Conservation (phyloP, 768 basidiomycete genomes). For the Dioszegia hungarica region DNA sequence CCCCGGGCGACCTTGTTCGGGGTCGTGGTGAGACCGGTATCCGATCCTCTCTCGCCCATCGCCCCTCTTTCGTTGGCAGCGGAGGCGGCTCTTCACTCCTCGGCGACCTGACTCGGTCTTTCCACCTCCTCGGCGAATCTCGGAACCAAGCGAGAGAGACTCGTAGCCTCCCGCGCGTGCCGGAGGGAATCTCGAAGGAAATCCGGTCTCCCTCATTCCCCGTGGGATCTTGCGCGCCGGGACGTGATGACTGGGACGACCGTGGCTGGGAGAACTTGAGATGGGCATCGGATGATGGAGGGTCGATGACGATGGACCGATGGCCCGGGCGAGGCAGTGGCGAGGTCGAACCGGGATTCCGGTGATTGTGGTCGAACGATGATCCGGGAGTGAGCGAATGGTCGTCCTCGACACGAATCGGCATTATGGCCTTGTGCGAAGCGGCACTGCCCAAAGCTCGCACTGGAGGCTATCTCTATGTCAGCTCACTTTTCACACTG, state of each 20-base stretch:
- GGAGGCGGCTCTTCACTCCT: not conserved
- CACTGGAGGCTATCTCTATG: too few relatives aligned
- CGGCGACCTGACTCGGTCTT: not conserved
- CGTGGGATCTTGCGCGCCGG: not conserved
- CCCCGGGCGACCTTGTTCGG: too few relatives aligned
- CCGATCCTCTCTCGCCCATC: too few relatives aligned
- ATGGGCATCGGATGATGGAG: too few relatives aligned
- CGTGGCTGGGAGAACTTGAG: not conserved
- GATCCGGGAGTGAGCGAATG: not conserved
- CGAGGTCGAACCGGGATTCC: too few relatives aligned
- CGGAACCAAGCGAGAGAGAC: slow-evolving; percentile 21
- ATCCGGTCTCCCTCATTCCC: slow-evolving; percentile 12
- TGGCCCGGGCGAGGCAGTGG: too few relatives aligned
- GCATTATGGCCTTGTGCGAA: not conserved
- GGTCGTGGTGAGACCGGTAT: too few relatives aligned
- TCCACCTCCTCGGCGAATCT: slow-evolving; percentile 8
- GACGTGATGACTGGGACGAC: not conserved
- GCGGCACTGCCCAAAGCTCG: not conserved
- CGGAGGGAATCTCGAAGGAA: slow-evolving; percentile 23
- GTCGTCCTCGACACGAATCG: not conserved
- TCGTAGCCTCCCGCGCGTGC: slow-evolving; percentile 11
- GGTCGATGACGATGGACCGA: too few relatives aligned
- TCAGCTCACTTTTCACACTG: not conserved
- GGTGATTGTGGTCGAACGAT: not conserved
- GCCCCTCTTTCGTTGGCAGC: not conserved